Evolutionary conservation across 1,284 basidiomycete species (phyloP).

Genomic region (Trichosporon asahii): DNA sequence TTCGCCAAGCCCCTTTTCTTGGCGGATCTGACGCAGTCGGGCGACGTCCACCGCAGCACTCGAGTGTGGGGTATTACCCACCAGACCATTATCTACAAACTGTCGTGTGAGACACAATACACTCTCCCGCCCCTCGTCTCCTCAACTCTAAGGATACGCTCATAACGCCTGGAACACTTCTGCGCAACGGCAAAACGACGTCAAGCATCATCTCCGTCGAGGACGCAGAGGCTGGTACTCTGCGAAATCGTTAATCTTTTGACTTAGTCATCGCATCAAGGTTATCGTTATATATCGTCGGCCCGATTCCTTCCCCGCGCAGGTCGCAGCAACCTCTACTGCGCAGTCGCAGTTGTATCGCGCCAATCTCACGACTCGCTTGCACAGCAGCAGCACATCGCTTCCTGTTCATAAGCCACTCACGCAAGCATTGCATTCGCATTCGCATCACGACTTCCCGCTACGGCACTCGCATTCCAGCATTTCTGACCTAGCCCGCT

Average conservation of each 20-base stretch:
- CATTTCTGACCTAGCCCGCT: not conserved
- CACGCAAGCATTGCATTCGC: not conserved
- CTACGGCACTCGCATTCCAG: not conserved
- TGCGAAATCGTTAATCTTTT: not conserved
- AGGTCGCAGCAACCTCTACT: not conserved
- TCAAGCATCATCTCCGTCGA: not conserved
- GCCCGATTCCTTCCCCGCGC: not conserved
- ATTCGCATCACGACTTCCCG: not conserved
- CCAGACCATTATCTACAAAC: too few relatives aligned
- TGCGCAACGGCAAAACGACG: not conserved
- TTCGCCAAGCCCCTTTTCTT: conserved; percentile 7
- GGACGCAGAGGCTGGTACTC: conserved; percentile 3
- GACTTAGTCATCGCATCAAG: not conserved
- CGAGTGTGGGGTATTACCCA: not conserved
- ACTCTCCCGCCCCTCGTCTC: not conserved
- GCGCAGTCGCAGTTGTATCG: not conserved
- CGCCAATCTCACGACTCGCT: not conserved
- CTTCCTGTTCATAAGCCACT: not conserved
- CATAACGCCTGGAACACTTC: not conserved
- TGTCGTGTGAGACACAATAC: conserved; percentile 1
- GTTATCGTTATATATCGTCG: not conserved
- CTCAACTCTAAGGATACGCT: not conserved
- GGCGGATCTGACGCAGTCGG: not conserved
- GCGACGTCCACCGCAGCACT: not conserved
- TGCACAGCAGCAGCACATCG: not conserved